Base-by-base conservation (phyloP, 306 rosid genomes). In the Albizia julibrissin region DNA sequence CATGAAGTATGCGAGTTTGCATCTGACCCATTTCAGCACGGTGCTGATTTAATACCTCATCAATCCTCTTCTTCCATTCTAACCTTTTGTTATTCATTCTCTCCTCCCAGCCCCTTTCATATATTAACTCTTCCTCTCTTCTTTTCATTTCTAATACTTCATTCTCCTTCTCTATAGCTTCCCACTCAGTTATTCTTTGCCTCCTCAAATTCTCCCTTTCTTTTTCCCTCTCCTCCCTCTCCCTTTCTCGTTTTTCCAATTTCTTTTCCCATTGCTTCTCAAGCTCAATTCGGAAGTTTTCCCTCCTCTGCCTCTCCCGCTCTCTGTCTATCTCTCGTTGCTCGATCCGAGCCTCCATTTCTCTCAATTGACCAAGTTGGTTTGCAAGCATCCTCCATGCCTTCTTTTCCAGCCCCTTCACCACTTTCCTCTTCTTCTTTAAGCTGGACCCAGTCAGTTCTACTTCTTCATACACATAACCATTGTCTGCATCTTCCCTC, bases 61-160 rank as follows among this genome's bases (percentile, higher is more conserved):
- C 96, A 27, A 95, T 86, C 92, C 99, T 87, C 86, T 87, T 90
- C 94, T 88, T 93, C 97, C 97, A 91, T 67, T 93, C 98, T 27
- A 81, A 68, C 80, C 98, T 86, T 85, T 92, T 90, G 85, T 89
- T 88, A 39, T 88, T 90, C 90, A 88, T 91, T 81, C 98, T 87
- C 79, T 91, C 99, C 80, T 93, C 97, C 90, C 91, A 88, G 79
- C 93, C 94, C 87, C 92, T 87, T 79, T 88, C 93, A 14, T 74
- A 86, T 80, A 83, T 76, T 77, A 93, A 84, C 80, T 86, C 93
- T 49, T 91, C 97, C 80, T 93, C 96, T 85, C 95, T 88, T 81
- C 96, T 90, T 85, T 94, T 89, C 83, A 90, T 89, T 79, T 93
- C 96, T 78, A 91, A 87, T 85, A 89, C 96, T 79, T 89, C 92